Evolutionary conservation across 2,329 filamentous ascomycete genomes (phyloP).

Genomic region (Fonsecaea pedrosoi): DNA sequence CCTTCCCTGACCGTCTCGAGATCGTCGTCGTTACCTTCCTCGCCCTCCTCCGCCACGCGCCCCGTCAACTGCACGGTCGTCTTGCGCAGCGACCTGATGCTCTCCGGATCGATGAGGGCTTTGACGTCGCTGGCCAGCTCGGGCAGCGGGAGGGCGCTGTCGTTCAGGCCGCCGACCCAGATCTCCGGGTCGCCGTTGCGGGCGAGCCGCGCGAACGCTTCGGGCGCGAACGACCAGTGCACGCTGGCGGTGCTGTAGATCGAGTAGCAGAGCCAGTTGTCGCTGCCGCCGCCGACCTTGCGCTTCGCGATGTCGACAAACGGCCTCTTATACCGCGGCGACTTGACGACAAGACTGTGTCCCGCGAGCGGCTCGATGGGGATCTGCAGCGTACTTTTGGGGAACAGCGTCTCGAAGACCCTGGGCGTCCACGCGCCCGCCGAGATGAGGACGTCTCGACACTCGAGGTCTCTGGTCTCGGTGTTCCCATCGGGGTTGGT

Average conservation of each 20-base stretch:
- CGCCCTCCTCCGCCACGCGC: slow-evolving; percentile 30
- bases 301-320: slow-evolving; percentile 29
- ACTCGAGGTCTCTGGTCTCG: slow-evolving; percentile 62
- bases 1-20: slow-evolving; percentile 69
- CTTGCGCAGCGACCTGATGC: slow-evolving; percentile 46
- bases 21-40: slow-evolving; percentile 53
- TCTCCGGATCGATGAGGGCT: slow-evolving; percentile 50
- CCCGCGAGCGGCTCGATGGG: slow-evolving; percentile 70
- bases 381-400: slow-evolving; percentile 58
- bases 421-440: slow-evolving; percentile 74
- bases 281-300: slow-evolving; percentile 42
- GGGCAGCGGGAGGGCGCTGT: slow-evolving; percentile 65
- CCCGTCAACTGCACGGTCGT: slow-evolving; percentile 48
- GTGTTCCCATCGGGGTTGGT: slow-evolving; percentile 44
- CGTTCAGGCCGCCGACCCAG: slow-evolving; percentile 77
- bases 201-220: slow-evolving; percentile 71
- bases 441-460: slow-evolving; percentile 69
- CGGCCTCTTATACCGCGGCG: slow-evolving; percentile 55
- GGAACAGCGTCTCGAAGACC: slow-evolving; percentile 72
- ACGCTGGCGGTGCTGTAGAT: slow-evolving; percentile 68
- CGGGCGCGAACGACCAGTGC: slow-evolving; percentile 66
- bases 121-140: slow-evolving; percentile 52
- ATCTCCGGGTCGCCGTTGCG: slow-evolving; percentile 61
- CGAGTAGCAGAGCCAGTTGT: slow-evolving; percentile 66
- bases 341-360: slow-evolving; percentile 72